Conservation (phyloP, 2,329 filamentous ascomycete genomes). For the Emmonsiellopsis sp. region DNA sequence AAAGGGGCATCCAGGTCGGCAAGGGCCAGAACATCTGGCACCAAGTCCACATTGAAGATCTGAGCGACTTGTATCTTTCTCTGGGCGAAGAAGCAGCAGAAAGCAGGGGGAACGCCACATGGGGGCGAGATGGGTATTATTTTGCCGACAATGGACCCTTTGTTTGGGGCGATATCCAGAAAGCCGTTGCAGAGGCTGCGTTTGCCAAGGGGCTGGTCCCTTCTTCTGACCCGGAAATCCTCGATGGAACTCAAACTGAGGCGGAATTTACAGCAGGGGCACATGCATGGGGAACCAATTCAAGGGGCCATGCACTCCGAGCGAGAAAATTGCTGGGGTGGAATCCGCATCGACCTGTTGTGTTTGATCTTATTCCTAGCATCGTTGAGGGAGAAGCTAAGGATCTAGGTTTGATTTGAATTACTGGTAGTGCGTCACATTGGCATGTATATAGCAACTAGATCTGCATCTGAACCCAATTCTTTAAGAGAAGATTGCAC, state of each 20-base stretch:
- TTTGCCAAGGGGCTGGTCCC: constrained; percentile 46
- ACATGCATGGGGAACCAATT: constrained; percentile 32
- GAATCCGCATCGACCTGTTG: constrained; percentile 31
- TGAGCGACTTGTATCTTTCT: constrained; percentile 28
- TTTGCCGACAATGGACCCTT: constrained; percentile 37
- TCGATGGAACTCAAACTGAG: constrained; percentile 24
- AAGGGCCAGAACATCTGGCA: constrained; percentile 33
- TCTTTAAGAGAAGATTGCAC: no score
- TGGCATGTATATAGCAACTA: no score
- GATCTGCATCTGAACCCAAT: no score
- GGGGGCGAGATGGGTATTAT: constrained; percentile 41
- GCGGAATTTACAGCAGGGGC: constrained; percentile 33
- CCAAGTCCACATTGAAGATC: constrained; percentile 33
- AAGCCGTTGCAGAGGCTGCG: constrained; percentile 36
- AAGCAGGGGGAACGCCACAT: constrained; percentile 32
- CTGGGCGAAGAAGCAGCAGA: constrained; percentile 30
- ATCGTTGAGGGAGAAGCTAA: constrained; percentile 45
- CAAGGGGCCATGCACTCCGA: constrained; percentile 26
- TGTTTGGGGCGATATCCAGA: constrained; percentile 32
- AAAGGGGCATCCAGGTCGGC: constrained; percentile 31
- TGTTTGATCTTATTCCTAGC: constrained; percentile 47
- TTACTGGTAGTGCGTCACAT: neutral
- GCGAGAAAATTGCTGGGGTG: constrained; percentile 31
- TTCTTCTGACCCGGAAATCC: constrained; percentile 28
- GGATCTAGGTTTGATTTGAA: constrained; percentile 23